Evolutionary conservation across 2,329 filamentous ascomycete species (phyloP), one percentile per base, ranked within the genome.

Genomic region (Microcyclosporella mali): DNA sequence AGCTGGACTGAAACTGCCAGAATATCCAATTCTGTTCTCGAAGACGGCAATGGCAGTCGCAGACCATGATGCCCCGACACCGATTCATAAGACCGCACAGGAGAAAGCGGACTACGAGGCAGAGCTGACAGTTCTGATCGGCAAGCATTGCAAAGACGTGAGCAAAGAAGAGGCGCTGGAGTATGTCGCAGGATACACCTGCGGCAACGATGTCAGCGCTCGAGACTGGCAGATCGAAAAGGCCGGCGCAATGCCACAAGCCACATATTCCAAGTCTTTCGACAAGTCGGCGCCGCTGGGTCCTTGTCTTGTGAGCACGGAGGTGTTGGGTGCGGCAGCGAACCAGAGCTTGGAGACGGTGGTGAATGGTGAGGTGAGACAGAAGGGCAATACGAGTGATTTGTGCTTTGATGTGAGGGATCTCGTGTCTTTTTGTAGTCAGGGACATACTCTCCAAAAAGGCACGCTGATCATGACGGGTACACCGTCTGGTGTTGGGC

Each of bases 171-270:
- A 72, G 0, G 74, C 74, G 1, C 61, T 71, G n/a, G 69, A 81
- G 38, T 81, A 85, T 56, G 82, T 89, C 2, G 69, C 88, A 2
- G 85, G 85, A 3, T 89, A 88, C 59, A 73, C 80, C 2, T 75
- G 85, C 28, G 83, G 84, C 41, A 85, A 90, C 63, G 85, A 90
- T 60, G 76, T 90, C 12, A 86, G 81, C 9, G 84, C 87, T 64
- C 78, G 85, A 29, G 82, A 86, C 51, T 88, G 83, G 60, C 61
- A 61, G 49, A 52, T 55, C 32, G 40, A 43, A 40, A 56, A 56
- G 39, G 74, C 75, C 0, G 75, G 75, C 0, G 65, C 60, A 0
- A 71, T 78, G 0, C 75, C 74, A 0, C 77, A 80, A 53, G 79
- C 74, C 74, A 67, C 71, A 0, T 79, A 78, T 50, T 70, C 65